A percentile compares a stretch with the other conserved stretches of the same genome.
phyloP scores from a whole-genome alignment of 371 early-diverging fungal species.

The Mucor mucedo region DNA sequence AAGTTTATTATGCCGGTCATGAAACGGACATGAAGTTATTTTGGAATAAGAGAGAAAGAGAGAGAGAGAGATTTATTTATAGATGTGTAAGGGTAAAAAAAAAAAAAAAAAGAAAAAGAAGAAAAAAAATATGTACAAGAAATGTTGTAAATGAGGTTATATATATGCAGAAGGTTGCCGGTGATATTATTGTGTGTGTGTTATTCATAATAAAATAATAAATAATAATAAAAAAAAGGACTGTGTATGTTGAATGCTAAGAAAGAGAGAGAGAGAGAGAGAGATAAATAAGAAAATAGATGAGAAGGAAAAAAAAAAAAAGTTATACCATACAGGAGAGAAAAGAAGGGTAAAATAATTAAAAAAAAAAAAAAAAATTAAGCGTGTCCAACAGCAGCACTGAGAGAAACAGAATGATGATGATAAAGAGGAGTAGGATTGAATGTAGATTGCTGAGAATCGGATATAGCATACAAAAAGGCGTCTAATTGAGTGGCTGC shows the following conservation, averaged over 20 bases:
- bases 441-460: constrained; percentile 20
- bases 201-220: no score
- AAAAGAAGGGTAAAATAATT: neutral
- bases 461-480: constrained; percentile 42
- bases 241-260: neutral
- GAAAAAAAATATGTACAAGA: no score
- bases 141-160: no score
- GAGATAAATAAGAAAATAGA: neutral
- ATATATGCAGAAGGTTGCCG: no score
- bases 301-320: neutral
- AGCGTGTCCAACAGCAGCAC: constrained; percentile 48
- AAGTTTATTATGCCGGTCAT: no score
- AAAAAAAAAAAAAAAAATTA: constrained; percentile 19
- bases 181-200: no score
- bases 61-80: no score
- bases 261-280: neutral
- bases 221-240: no score
- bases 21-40: no score
- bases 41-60: no score
- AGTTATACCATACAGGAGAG: constrained; percentile 2
- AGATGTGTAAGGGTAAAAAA: no score
- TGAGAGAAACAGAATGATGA: constrained; percentile 44
- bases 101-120: no score
- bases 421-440: constrained; percentile 31
- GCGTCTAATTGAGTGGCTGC: constrained; percentile 39